Percentiles rank a stretch among this genome's conserved stretches.
Evolutionary conservation across 2,329 filamentous ascomycete species (phyloP).

Genomic region (Calycina marina): DNA sequence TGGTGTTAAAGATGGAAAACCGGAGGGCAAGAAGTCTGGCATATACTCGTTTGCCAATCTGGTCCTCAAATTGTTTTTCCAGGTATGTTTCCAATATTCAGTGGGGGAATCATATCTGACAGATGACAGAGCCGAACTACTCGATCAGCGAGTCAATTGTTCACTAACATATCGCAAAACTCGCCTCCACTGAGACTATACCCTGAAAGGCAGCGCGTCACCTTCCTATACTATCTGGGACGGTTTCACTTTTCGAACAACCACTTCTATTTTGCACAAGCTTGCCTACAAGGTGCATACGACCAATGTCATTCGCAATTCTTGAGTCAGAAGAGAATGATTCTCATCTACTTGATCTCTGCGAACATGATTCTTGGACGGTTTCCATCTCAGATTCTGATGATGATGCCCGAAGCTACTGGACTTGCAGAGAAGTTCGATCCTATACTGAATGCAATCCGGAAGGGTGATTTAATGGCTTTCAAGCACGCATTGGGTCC

Average conservation of each 20-base stretch:
- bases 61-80: conserved; percentile 75
- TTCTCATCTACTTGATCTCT: conserved; percentile 72
- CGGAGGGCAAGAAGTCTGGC: conserved; percentile 72
- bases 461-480: conserved; percentile 55
- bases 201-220: conserved; percentile 74
- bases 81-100: conserved; percentile 32
- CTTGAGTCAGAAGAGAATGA: conserved; percentile 58
- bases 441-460: conserved; percentile 59
- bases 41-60: conserved; percentile 90
- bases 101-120: not conserved
- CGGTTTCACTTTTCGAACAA: conserved; percentile 78
- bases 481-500: conserved; percentile 56
- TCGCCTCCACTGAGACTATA: conserved; percentile 72
- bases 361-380: conserved; percentile 74
- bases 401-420: conserved; percentile 55
- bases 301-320: conserved; percentile 62
- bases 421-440: conserved; percentile 51
- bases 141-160: conserved; percentile 73
- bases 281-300: conserved; percentile 68
- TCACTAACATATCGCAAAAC: conserved; percentile 72
- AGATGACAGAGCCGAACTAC: conserved; percentile 56
- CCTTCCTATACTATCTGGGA: conserved; percentile 88
- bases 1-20: conserved; percentile 41
- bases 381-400: conserved; percentile 55
- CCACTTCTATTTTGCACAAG: conserved; percentile 64